Percentiles rank a stretch among this genome's conserved stretches.
Evolutionary conservation across 805 yeast species (phyloP).

Genomic region (Candida cerambycidarum): DNA sequence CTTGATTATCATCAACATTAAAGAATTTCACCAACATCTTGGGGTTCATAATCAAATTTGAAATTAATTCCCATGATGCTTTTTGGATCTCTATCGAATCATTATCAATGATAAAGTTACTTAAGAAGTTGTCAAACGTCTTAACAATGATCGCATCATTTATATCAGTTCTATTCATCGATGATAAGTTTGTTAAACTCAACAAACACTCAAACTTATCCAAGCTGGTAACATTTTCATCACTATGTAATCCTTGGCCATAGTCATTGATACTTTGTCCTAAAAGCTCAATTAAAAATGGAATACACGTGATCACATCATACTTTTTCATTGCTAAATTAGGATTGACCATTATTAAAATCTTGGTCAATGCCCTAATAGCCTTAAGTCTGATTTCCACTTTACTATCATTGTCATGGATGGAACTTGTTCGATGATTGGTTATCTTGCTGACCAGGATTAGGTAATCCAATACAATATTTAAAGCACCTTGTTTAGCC

Average conservation of each 20-base stretch:
- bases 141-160: slow-evolving; percentile 42
- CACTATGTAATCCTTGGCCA: slow-evolving; percentile 10
- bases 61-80: slow-evolving; percentile 61
- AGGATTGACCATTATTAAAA: slow-evolving; percentile 47
- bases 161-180: slow-evolving; percentile 39
- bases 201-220: slow-evolving; percentile 57
- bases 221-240: slow-evolving; percentile 31
- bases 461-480: slow-evolving; percentile 38
- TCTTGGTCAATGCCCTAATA: slow-evolving; percentile 43
- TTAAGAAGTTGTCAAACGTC: slow-evolving; percentile 46
- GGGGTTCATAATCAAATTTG: slow-evolving; percentile 53
- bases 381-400: slow-evolving; percentile 30
- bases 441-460: slow-evolving; percentile 26
- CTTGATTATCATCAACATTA: slow-evolving; percentile 42
- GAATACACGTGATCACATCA: slow-evolving; percentile 38
- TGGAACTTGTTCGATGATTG: slow-evolving; percentile 20
- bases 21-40: slow-evolving; percentile 54
- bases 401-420: slow-evolving; percentile 10
- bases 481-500: slow-evolving; percentile 48
- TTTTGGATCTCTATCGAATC: slow-evolving; percentile 49
- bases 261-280: slow-evolving; percentile 32
- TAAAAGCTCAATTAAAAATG: slow-evolving; percentile 49
- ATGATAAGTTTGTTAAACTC: slow-evolving; percentile 68
- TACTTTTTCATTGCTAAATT: slow-evolving; percentile 37
- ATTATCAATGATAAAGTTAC: slow-evolving; percentile 39